Evolutionary conservation across 192 early-diverging fungal species (phyloP).

Genomic region (Coemansia sp.): DNA sequence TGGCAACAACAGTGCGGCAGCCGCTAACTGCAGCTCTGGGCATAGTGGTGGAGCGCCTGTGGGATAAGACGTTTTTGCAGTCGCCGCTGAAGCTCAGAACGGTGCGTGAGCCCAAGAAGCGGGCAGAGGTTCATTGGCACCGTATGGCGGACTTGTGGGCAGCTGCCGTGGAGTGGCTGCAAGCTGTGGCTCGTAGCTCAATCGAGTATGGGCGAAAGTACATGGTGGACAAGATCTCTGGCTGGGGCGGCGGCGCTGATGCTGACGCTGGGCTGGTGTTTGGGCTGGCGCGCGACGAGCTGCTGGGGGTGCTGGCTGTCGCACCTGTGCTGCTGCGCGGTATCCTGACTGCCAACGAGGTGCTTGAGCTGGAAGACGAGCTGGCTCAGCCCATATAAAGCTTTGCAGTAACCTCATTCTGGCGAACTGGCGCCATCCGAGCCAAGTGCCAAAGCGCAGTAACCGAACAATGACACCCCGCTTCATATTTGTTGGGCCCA

Average conservation of each 20-base stretch:
- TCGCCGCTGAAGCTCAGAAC: slow-evolving; percentile 12
- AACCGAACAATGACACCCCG: too few species aligned
- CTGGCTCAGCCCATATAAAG: slow-evolving; percentile 8
- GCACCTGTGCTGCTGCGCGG: slow-evolving; percentile 19
- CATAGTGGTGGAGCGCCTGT: slow-evolving; percentile 21
- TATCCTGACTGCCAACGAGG: neutral
- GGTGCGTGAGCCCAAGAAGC: neutral
- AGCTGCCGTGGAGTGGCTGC: slow-evolving; percentile 30
- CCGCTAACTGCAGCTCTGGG: slow-evolving; percentile 18
- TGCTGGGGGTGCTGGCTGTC: slow-evolving; percentile 17
- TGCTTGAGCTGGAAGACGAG: slow-evolving; percentile 22
- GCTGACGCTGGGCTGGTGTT: slow-evolving; percentile 17
- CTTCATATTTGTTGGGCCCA: too few species aligned
- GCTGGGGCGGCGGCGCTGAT: slow-evolving; percentile 20
- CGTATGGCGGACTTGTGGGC: slow-evolving; percentile 23
- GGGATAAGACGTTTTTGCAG: slow-evolving; percentile 17
- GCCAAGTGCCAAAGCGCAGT: too few species aligned
- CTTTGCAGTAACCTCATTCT: too few species aligned
- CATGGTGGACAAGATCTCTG: slow-evolving; percentile 16
- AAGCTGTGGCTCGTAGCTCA: slow-evolving; percentile 10
- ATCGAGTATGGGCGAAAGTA: slow-evolving; percentile 12
- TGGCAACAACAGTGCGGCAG: slow-evolving; percentile 33
- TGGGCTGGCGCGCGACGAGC: slow-evolving; percentile 28
- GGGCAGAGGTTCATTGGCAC: slow-evolving; percentile 14
- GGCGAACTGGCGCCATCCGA: too few species aligned